These are phyloP conservation scores for Dactylis glomerata DNA, from an alignment of 176 grass and related monocot species.

Conservation along the genomic window DNA sequence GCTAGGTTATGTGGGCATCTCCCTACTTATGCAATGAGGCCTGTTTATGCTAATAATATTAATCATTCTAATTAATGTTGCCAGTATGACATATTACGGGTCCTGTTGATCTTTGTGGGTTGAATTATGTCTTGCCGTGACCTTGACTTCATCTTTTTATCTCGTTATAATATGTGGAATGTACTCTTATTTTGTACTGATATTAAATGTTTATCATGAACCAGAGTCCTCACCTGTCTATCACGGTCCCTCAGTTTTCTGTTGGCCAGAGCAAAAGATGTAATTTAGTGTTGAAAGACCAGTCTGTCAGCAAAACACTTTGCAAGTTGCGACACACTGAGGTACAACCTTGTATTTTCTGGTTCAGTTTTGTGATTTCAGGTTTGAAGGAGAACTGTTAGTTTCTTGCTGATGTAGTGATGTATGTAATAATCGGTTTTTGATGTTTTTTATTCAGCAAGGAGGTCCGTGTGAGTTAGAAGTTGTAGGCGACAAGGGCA, in stretches of 20 bases:
- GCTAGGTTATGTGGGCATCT: background rate
- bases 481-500: constrained; percentile 79
- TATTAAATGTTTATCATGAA: constrained; percentile 18
- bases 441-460: constrained; percentile 33
- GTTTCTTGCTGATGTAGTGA: constrained; percentile 22
- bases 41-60: background rate
- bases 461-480: constrained; percentile 54
- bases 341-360: constrained; percentile 43
- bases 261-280: constrained; percentile 73
- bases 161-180: constrained; percentile 10
- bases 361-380: constrained; percentile 6
- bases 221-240: constrained; percentile 82
- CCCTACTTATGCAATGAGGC: background rate
- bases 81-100: background rate
- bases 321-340: constrained; percentile 72
- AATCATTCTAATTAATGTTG: background rate
- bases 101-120: background rate
- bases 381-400: background rate
- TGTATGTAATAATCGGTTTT: constrained; percentile 1
- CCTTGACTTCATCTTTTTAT: background rate
- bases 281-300: constrained; percentile 78
- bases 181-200: constrained; percentile 20
- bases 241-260: constrained; percentile 57
- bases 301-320: constrained; percentile 75
- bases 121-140: background rate